A percentile compares a stretch with the other conserved stretches of the same genome.
phyloP scores from a whole-genome alignment of 225 moss, liverwort and hornwort species.

The Polytrichum formosum region DNA sequence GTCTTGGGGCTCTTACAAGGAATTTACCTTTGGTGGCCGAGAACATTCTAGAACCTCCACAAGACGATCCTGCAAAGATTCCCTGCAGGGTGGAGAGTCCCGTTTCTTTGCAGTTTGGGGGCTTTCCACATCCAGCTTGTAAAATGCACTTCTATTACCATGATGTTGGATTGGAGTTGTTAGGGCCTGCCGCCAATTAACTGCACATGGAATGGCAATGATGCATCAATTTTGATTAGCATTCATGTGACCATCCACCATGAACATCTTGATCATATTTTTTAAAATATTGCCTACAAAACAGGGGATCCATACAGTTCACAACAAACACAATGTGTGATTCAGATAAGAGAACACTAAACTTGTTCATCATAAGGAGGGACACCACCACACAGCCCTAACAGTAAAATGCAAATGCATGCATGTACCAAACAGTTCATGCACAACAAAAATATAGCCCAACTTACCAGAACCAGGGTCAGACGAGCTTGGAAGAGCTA shows the following conservation, averaged over 20 bases:
- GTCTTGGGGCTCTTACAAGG: too few species aligned
- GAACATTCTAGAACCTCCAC: slow-evolving; percentile 94
- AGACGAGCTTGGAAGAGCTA: slow-evolving; percentile 68
- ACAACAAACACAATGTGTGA: background rate
- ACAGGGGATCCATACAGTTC: background rate
- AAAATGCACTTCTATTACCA: slow-evolving; percentile 91
- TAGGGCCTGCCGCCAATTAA: slow-evolving; percentile 72
- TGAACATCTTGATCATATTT: too few species aligned
- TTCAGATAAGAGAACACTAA: slow-evolving; percentile 1
- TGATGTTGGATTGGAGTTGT: slow-evolving; percentile 63
- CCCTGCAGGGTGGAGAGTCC: slow-evolving; percentile 59
- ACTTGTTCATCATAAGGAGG: background rate
- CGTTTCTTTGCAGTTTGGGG: slow-evolving; percentile 52
- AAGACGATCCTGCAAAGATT: slow-evolving; percentile 92
- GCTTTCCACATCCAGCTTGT: slow-evolving; percentile 73
- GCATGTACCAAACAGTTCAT: background rate
- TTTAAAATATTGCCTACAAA: background rate
- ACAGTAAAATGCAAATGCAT: background rate
- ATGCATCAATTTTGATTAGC: background rate
- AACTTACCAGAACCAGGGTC: slow-evolving; percentile 84
- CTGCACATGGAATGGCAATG: slow-evolving; percentile 23
- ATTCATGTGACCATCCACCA: too few species aligned
- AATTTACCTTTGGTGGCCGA: slow-evolving; percentile 73
- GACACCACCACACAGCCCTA: background rate
- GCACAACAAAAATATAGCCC: background rate